Percentiles rank a stretch among this genome's conserved stretches.
phyloP scores from a whole-genome alignment of 1,139 yeast genomes.

The Debaryomyces fabryi region DNA sequence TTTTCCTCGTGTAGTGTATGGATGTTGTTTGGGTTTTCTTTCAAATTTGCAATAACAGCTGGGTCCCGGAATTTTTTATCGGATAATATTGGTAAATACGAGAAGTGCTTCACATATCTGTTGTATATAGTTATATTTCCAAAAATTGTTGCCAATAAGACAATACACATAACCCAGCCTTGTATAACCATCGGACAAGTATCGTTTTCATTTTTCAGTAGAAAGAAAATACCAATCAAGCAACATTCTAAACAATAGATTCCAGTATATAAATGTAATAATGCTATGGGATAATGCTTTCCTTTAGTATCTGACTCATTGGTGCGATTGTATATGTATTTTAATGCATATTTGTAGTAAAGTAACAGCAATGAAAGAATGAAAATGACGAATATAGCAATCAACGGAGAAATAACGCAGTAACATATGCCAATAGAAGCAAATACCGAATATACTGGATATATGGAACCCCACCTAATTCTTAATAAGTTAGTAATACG shows the following conservation, averaged over 20 bases:
- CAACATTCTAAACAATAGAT: constrained; percentile 79
- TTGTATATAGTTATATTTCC: constrained; percentile 35
- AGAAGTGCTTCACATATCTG: constrained; percentile 31
- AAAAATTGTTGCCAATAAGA: constrained; percentile 40
- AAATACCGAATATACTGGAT: constrained; percentile 74
- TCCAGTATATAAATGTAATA: constrained; percentile 77
- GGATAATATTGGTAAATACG: constrained; percentile 32
- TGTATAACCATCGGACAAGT: constrained; percentile 36
- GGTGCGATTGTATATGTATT: constrained; percentile 51
- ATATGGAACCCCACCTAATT: constrained; percentile 75
- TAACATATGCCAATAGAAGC: constrained; percentile 79
- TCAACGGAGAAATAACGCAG: constrained; percentile 76
- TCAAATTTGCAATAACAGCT: constrained; percentile 5
- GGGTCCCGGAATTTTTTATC: constrained; percentile 17
- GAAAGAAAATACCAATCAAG: constrained; percentile 70
- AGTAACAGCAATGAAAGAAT: constrained; percentile 59
- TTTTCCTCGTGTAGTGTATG: background rate
- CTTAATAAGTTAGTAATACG: constrained; percentile 47
- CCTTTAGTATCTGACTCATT: constrained; percentile 71
- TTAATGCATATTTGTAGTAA: constrained; percentile 71
- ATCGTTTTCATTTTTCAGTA: constrained; percentile 52
- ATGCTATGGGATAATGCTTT: constrained; percentile 67
- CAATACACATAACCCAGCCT: constrained; percentile 49
- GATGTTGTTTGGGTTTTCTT: background rate
- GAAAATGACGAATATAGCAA: constrained; percentile 62